These are phyloP conservation scores for Ogataea wickerhamii DNA, from an alignment of 805 yeast genomes.

Conservation along the genomic window DNA sequence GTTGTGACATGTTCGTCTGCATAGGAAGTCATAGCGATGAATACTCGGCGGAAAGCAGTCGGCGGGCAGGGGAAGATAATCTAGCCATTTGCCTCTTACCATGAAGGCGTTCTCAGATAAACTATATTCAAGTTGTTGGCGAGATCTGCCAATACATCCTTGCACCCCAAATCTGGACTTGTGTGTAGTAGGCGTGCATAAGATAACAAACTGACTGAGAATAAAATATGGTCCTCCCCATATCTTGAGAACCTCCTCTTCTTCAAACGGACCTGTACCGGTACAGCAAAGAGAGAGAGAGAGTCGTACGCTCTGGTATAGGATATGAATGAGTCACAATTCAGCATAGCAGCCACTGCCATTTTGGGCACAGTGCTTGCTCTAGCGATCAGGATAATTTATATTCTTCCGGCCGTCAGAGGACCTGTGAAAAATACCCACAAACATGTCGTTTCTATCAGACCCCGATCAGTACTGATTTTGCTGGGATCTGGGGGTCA, in stretches of 20 bases:
- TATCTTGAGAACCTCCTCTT: no score
- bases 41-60: no score
- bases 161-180: no score
- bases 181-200: no score
- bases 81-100: slow-evolving; percentile 1
- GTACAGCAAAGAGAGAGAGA: no score
- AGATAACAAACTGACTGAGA: no score
- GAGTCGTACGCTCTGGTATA: no score
- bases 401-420: neutral
- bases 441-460: neutral
- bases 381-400: neutral
- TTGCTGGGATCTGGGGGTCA: slow-evolving; percentile 96
- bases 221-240: no score
- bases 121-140: no score
- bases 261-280: no score
- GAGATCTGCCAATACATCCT: no score
- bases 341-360: neutral
- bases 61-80: no score
- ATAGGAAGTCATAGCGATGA: slow-evolving; percentile 2
- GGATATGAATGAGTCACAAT: slow-evolving; percentile 1
- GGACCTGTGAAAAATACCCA: neutral
- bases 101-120: neutral
- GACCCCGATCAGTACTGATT: slow-evolving; percentile 39
- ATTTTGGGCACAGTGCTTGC: neutral
- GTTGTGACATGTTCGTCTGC: neutral